Percentiles rank a stretch among this genome's conserved stretches.
Conservation (phyloP, 306 rosid genomes). For the Geum urbanum region DNA sequence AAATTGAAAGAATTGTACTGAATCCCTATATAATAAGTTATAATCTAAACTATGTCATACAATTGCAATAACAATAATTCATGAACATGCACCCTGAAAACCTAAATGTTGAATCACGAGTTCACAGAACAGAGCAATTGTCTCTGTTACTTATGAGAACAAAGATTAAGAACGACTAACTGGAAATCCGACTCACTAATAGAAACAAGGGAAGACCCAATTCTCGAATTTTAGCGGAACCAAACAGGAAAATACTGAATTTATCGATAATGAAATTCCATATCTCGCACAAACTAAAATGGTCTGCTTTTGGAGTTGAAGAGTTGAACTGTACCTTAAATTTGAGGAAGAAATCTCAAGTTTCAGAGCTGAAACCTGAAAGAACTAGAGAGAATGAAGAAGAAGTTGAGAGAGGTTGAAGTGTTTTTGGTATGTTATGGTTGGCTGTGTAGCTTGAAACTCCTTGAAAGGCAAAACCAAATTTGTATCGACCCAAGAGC, state of each 20-base stretch:
- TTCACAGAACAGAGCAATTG: background rate
- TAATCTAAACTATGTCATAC: background rate
- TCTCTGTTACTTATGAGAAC: background rate
- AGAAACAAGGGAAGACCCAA: background rate
- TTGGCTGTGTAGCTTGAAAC: background rate
- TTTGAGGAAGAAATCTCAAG: background rate
- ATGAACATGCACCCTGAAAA: background rate
- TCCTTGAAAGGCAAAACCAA: background rate
- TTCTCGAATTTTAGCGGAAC: constrained; percentile 9
- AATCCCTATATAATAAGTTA: too few species aligned
- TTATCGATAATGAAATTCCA: background rate
- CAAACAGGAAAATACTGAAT: background rate
- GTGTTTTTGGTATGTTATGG: background rate
- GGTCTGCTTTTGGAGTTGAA: background rate
- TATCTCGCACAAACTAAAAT: background rate
- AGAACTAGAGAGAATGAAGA: background rate
- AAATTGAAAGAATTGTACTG: too few species aligned
- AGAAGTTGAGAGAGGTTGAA: background rate
- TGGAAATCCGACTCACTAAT: background rate
- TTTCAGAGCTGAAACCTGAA: background rate
- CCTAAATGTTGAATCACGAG: background rate
- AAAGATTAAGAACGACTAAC: background rate
- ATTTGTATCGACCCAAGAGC: background rate
- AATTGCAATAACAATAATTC: background rate
- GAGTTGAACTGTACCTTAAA: constrained; percentile 4